These are phyloP conservation scores for Tulasnella sp. DNA, from an alignment of 768 basidiomycete species.

Conservation along the genomic window DNA sequence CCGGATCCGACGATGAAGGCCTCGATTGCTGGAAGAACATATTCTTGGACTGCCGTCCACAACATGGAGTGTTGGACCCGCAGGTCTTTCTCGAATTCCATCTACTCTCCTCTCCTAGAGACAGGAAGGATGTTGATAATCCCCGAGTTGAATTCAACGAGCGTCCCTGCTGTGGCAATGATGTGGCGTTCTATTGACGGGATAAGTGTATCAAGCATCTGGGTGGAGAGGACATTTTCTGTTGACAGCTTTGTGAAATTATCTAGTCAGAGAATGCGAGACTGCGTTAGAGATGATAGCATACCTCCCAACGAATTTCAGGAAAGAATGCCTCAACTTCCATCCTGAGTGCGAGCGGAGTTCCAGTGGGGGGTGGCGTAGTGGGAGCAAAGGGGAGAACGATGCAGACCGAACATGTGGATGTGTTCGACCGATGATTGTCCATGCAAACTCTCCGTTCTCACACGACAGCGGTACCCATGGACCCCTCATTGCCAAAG, in stretches of 20 bases:
- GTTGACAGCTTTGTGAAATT: neutral
- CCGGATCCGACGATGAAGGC: neutral
- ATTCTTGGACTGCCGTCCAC: neutral
- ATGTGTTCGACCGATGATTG: neutral
- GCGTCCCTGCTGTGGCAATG: neutral
- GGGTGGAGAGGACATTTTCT: neutral
- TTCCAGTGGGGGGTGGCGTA: neutral
- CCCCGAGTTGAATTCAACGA: neutral
- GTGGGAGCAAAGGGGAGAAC: neutral
- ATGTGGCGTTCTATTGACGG: neutral
- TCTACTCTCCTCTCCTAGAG: neutral
- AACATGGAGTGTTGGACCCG: neutral
- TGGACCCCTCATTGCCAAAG: neutral
- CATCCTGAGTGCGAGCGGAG: neutral
- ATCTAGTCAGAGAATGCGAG: neutral
- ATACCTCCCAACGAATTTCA: neutral
- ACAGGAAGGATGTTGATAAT: neutral
- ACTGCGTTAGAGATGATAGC: neutral
- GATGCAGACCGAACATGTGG: neutral
- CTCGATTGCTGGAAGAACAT: neutral
- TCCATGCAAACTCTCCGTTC: no score
- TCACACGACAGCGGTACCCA: neutral
- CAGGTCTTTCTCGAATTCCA: neutral
- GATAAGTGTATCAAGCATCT: conserved; percentile 3
- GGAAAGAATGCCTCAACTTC: neutral